phyloP scores from a whole-genome alignment of 2,329 filamentous ascomycete species.

The Mycosphaerella sp. region DNA sequence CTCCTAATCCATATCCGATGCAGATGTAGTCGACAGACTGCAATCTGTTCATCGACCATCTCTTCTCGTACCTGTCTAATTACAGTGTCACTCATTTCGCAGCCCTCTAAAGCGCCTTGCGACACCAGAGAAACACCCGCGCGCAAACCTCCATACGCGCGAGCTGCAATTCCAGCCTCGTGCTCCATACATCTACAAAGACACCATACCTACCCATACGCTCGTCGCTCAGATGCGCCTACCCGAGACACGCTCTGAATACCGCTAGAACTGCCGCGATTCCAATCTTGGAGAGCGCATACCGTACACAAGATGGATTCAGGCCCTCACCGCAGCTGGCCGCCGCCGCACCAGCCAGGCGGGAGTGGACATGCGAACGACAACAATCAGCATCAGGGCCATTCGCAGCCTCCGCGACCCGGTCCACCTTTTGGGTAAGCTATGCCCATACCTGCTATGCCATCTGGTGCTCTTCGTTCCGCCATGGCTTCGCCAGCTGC shows the following conservation, averaged over 20 bases:
- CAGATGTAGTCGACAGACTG: not conserved
- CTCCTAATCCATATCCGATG: not conserved
- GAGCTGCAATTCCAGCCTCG: not conserved
- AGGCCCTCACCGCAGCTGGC: slow-evolving; percentile 20
- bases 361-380: slow-evolving; percentile 25
- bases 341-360: slow-evolving; percentile 23
- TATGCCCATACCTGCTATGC: not conserved
- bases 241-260: not conserved
- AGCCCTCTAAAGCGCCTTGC: not conserved
- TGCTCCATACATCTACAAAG: not conserved
- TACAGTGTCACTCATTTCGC: not conserved
- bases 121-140: not conserved
- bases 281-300: not conserved
- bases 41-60: not conserved
- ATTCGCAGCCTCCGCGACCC: slow-evolving; percentile 26
- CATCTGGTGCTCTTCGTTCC: not conserved
- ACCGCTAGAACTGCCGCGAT: not conserved
- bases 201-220: not conserved
- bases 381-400: slow-evolving; percentile 23
- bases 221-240: not conserved
- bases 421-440: slow-evolving; percentile 31
- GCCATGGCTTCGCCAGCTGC: too few relatives aligned
- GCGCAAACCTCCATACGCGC: not conserved
- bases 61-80: not conserved
- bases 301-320: not conserved